Conservation (phyloP, 2,329 filamentous ascomycete species). For the Pestalotiopsis fici region DNA sequence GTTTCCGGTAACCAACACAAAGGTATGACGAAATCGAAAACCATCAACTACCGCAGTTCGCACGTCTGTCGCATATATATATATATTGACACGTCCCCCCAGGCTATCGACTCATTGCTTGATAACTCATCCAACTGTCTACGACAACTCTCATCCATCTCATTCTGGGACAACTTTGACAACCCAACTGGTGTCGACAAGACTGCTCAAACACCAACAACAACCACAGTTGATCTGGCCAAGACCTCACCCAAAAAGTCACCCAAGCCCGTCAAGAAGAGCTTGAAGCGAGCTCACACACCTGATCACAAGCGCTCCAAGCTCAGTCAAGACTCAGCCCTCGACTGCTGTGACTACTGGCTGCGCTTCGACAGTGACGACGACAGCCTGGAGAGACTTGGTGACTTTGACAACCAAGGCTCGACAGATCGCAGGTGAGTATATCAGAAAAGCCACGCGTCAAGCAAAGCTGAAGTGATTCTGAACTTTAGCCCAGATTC, state of each 20-base stretch:
- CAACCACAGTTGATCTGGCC: constrained; percentile 20
- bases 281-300: constrained; percentile 29
- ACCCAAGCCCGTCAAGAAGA: constrained; percentile 25
- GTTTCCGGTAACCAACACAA: constrained; percentile 31
- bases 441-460: not conserved
- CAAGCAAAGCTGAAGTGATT: constrained; percentile 12
- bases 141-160: constrained; percentile 30
- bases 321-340: constrained; percentile 27
- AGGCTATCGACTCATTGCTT: constrained; percentile 31
- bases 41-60: not conserved
- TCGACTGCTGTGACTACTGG: constrained; percentile 37
- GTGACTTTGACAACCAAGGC: constrained; percentile 18
- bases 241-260: constrained; percentile 23
- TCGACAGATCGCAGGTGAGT: constrained; percentile 26
- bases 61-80: not conserved
- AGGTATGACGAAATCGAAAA: constrained; percentile 22
- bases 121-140: constrained; percentile 31
- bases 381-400: constrained; percentile 27
- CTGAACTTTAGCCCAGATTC: constrained; percentile 25
- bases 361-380: constrained; percentile 36
- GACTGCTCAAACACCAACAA: constrained; percentile 26
- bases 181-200: constrained; percentile 16
- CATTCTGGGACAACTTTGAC: constrained; percentile 34
- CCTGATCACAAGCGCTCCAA: constrained; percentile 27
- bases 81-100: constrained; percentile 11